A percentile compares a stretch with the other conserved stretches of the same genome.
Conservation (phyloP, 495 filamentous ascomycete species). For the Lineolata rhizophorae region DNA sequence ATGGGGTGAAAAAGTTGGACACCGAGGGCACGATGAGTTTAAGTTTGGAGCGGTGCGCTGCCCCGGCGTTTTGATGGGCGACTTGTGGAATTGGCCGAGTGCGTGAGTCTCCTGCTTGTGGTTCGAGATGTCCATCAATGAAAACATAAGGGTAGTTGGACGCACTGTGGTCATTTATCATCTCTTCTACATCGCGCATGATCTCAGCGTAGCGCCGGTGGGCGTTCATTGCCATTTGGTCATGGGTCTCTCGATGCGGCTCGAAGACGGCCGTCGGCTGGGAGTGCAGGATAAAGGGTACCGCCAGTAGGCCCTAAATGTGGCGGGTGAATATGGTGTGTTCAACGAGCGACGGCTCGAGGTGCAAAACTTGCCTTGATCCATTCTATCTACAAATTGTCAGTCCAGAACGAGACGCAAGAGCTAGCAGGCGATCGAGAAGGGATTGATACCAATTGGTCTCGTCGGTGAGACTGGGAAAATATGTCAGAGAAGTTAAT, state of each 20-base stretch:
- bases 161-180: slow-evolving; percentile 84
- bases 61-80: slow-evolving; percentile 38
- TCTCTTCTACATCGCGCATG: slow-evolving; percentile 73
- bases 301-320: slow-evolving; percentile 69
- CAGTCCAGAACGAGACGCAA: too few relatives aligned
- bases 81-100: slow-evolving; percentile 31
- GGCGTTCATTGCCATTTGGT: slow-evolving; percentile 38
- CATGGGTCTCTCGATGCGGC: slow-evolving; percentile 31
- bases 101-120: too few relatives aligned
- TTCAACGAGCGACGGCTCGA: background rate
- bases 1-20: slow-evolving; percentile 74
- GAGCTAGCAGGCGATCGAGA: too few relatives aligned
- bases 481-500: background rate
- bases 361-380: slow-evolving; percentile 30
- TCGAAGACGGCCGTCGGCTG: slow-evolving; percentile 73
- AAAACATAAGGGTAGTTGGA: slow-evolving; percentile 3
- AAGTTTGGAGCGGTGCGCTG: slow-evolving; percentile 59
- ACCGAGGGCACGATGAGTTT: slow-evolving; percentile 80
- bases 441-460: slow-evolving; percentile 88
- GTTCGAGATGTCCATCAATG: background rate
- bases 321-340: slow-evolving; percentile 11
- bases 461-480: slow-evolving; percentile 49
- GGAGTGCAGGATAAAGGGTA: slow-evolving; percentile 91
- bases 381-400: slow-evolving; percentile 34
- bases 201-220: slow-evolving; percentile 86